These are phyloP conservation scores for Ambrosiella beaveri DNA, from an alignment of 2,329 filamentous ascomycete genomes.

Conservation along the genomic window DNA sequence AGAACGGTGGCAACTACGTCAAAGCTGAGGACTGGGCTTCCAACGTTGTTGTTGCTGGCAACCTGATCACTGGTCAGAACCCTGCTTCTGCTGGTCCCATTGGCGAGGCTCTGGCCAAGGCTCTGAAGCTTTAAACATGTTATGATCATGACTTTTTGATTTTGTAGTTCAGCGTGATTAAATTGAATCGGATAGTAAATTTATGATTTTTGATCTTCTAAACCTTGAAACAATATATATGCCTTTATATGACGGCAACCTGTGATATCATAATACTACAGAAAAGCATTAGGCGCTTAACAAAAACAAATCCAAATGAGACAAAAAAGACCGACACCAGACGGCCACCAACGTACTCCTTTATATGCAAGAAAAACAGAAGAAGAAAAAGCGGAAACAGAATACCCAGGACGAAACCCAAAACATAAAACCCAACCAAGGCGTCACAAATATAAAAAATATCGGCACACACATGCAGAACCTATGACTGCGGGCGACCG, in stretches of 20 bases:
- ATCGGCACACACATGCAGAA: not conserved
- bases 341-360: not conserved
- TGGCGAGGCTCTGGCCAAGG: constrained; percentile 34
- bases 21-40: constrained; percentile 34
- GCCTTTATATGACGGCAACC: not conserved
- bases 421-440: constrained; percentile 1
- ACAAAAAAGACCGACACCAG: not conserved
- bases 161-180: not conserved
- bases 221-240: not conserved
- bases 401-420: not conserved
- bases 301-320: not conserved
- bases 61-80: constrained; percentile 41
- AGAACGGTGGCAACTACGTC: constrained; percentile 36
- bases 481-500: not conserved
- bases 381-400: not conserved
- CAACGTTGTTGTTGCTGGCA: constrained; percentile 33
- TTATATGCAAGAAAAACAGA: constrained; percentile 4
- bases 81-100: constrained; percentile 33
- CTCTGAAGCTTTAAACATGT: constrained; percentile 18
- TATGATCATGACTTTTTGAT: not conserved
- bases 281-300: not conserved
- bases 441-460: constrained; percentile 4
- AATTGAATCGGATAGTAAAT: not conserved
- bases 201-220: not conserved
- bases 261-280: not conserved